Evolutionary conservation across 2,329 filamentous ascomycete species (phyloP), one percentile per base, ranked within the genome.

Genomic region (Grosmannia huntii): DNA sequence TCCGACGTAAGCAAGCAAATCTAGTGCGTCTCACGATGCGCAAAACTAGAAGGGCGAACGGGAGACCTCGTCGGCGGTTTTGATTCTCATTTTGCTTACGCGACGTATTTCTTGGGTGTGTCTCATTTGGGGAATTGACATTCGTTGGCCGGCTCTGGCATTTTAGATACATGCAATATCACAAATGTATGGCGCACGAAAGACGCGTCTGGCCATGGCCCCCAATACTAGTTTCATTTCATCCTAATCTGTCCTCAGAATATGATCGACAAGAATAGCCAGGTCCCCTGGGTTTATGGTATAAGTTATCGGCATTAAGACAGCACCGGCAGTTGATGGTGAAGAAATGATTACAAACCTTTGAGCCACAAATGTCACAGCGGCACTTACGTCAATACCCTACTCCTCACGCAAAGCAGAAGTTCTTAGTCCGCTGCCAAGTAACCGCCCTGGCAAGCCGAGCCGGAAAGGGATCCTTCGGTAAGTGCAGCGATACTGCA

Each of bases 1-100:
- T 61, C 68, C 1, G 70, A 72, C 56, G 72, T 70, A 3, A 64
- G 64, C 27, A 68, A 68, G 36, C 73, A 71, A 71, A 27, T 66
- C 69, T 27, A 70, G 74, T 51, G 65, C 67, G 16, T 75, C 5
- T 28, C 25, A 27, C 12, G 25, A 50, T 76, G 33, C 11, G 10
- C 21, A 41, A 4, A 10, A 38, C 52, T 44, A 23, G 31, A 36
- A 14, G 23, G 28, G 4, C 31, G 5, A 11, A 38, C 19, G 9
- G 5, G 11, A 23, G 31, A 38, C 11, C 28, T 28, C 28, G 28
- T 4, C 25, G 19, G 16, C 7, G 38, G 33, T 41, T 54, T 27
- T 54, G 52, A 16, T 16, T 50, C 10, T 50, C 25, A 23, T 14
- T 41, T 9, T 53, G 46, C 46, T 49, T 23, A 4, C 23, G n/a